These are phyloP conservation scores for Suillus fuscotomentosus DNA, from an alignment of 768 basidiomycete species.

Conservation along the genomic window DNA sequence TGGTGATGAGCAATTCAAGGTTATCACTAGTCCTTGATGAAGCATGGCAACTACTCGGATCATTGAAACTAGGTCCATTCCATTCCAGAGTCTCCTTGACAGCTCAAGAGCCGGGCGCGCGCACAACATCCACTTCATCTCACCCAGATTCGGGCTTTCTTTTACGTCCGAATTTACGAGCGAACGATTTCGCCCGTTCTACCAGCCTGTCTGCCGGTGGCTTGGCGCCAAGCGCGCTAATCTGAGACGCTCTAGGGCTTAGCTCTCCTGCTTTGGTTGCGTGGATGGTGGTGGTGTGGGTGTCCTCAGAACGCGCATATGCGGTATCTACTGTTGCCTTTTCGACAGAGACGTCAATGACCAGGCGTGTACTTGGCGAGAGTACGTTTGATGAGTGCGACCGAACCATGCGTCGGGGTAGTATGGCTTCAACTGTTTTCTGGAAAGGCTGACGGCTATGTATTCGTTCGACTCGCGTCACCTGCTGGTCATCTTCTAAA, in stretches of 20 bases:
- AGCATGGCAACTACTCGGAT: slow-evolving; percentile 28
- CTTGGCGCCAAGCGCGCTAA: slow-evolving; percentile 25
- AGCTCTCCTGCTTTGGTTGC: slow-evolving; percentile 25
- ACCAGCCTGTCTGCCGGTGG: slow-evolving; percentile 27
- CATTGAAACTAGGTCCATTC: neutral
- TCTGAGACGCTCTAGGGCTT: slow-evolving; percentile 34
- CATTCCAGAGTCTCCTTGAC: neutral
- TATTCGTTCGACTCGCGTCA: slow-evolving; percentile 50
- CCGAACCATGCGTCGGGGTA: slow-evolving; percentile 47
- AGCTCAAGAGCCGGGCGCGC: slow-evolving; percentile 1
- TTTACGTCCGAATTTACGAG: slow-evolving; percentile 44
- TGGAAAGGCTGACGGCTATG: slow-evolving; percentile 42
- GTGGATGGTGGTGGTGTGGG: slow-evolving; percentile 19
- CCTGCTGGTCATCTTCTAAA: slow-evolving; percentile 43
- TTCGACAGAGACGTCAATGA: slow-evolving; percentile 50
- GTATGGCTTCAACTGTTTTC: slow-evolving; percentile 38
- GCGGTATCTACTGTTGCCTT: slow-evolving; percentile 33
- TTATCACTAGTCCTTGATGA: slow-evolving; percentile 8
- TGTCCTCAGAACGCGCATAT: slow-evolving; percentile 3
- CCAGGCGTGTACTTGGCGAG: slow-evolving; percentile 27
- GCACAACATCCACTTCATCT: slow-evolving; percentile 12
- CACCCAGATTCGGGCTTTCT: slow-evolving; percentile 18
- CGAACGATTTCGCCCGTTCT: slow-evolving; percentile 39
- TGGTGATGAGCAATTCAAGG: neutral
- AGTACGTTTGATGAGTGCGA: slow-evolving; percentile 39